Percentiles rank a stretch among this genome's conserved stretches.
phyloP scores from a whole-genome alignment of 2,329 filamentous ascomycete genomes.

The Aspergillus sp. region DNA sequence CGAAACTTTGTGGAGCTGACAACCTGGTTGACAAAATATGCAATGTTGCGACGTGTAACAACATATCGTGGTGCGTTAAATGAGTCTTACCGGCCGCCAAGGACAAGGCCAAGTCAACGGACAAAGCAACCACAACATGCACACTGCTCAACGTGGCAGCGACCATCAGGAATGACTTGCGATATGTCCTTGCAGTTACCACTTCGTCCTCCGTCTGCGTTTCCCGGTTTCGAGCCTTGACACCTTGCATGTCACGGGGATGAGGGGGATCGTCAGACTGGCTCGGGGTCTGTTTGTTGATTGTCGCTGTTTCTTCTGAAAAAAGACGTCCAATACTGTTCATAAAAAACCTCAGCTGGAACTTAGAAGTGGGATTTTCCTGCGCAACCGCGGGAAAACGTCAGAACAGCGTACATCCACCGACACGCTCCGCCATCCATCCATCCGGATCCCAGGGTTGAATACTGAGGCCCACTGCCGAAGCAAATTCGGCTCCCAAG shows the following conservation, averaged over 20 bases:
- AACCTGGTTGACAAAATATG: not conserved
- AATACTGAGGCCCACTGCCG: not conserved
- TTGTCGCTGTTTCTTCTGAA: not conserved
- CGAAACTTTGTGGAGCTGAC: not conserved
- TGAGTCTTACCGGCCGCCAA: not conserved
- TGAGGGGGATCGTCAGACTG: not conserved
- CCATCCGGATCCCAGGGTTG: not conserved
- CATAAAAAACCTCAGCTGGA: too few relatives aligned
- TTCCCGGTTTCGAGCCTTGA: not conserved
- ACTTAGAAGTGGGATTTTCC: too few relatives aligned
- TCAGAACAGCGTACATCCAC: not conserved
- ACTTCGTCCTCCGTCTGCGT: too few relatives aligned
- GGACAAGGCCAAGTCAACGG: not conserved
- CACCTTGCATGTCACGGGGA: not conserved
- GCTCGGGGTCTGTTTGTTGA: not conserved
- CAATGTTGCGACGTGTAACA: too few relatives aligned
- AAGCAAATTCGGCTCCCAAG: too few relatives aligned
- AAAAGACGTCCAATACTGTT: too few relatives aligned
- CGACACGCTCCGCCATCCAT: not conserved
- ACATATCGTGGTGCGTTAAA: too few relatives aligned
- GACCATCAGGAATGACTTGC: not conserved
- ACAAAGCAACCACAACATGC: not conserved
- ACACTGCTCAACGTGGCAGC: not conserved
- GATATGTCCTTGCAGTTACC: not conserved
- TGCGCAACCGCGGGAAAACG: not conserved